A percentile compares a stretch with the other conserved stretches of the same genome.
Evolutionary conservation across 2,329 filamentous ascomycete genomes (phyloP).

Genomic region (Colletotrichum sansevieriae): DNA sequence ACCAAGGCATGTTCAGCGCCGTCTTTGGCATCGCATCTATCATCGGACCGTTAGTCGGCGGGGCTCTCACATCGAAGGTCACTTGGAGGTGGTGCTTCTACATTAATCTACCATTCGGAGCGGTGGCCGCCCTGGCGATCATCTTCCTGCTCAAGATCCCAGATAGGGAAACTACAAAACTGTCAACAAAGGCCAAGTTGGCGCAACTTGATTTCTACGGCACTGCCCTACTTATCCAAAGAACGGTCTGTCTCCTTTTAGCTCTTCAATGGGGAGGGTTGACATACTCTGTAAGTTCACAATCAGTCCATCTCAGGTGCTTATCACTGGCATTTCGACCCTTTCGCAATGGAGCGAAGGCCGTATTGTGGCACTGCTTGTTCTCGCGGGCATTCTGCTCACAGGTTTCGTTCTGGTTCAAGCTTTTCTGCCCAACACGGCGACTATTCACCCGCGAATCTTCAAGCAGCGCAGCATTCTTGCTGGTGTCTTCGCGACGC

Average conservation of each 20-base stretch:
- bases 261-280: constrained; percentile 62
- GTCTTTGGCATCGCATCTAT: constrained; percentile 57
- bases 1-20: constrained; percentile 50
- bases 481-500: constrained; percentile 58
- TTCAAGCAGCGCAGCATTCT: constrained; percentile 57
- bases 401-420: constrained; percentile 59
- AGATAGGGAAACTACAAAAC: constrained; percentile 38
- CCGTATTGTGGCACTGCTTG: constrained; percentile 59
- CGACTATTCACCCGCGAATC: constrained; percentile 58
- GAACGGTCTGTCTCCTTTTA: constrained; percentile 58
- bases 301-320: background rate
- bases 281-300: constrained; percentile 44
- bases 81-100: constrained; percentile 55
- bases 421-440: constrained; percentile 51
- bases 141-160: constrained; percentile 42
- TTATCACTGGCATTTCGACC: background rate
- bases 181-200: constrained; percentile 44
- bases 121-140: constrained; percentile 46
- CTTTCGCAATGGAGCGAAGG: constrained; percentile 54
- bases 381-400: constrained; percentile 60
- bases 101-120: constrained; percentile 51
- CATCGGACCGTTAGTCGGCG: constrained; percentile 46
- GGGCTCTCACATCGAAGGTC: constrained; percentile 46
- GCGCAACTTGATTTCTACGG: constrained; percentile 46
- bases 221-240: constrained; percentile 30